These are phyloP conservation scores for Fusarium guadeloupense DNA, from an alignment of 2,329 filamentous ascomycete genomes.

Conservation along the genomic window DNA sequence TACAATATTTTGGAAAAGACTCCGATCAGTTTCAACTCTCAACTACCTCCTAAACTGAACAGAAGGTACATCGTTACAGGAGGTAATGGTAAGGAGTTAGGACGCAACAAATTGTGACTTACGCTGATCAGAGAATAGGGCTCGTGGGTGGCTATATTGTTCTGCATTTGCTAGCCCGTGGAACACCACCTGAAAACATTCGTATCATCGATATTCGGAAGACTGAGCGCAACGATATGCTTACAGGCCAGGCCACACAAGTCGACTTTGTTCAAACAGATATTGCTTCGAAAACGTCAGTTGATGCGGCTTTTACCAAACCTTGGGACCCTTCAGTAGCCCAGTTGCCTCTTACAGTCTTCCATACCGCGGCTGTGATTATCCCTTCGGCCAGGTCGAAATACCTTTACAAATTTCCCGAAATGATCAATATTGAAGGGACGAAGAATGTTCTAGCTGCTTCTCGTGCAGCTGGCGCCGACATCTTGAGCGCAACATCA, in stretches of 20 bases:
- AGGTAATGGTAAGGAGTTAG: not conserved
- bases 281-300: not conserved
- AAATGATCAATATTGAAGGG: conserved; percentile 5
- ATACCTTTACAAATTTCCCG: conserved; percentile 1
- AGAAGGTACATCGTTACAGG: conserved; percentile 11
- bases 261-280: conserved; percentile 7
- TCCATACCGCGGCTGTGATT: conserved; percentile 8
- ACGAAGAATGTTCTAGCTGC: conserved; percentile 9
- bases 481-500: conserved; percentile 5
- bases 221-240: conserved; percentile 11
- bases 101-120: accelerated
- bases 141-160: conserved; percentile 17
- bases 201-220: conserved; percentile 7
- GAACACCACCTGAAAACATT: not conserved
- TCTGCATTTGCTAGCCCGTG: conserved; percentile 5
- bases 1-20: not conserved
- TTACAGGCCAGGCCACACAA: not conserved
- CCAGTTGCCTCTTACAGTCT: conserved; percentile 9
- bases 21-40: not conserved
- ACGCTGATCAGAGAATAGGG: not conserved
- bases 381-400: conserved; percentile 1
- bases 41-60: not conserved
- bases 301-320: not conserved
- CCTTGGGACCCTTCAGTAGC: not conserved
- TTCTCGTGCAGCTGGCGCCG: not conserved